Evolutionary conservation across 192 early-diverging fungal genomes (phyloP), one percentile per base, ranked within the genome.

Genomic region (Coemansia sp.): DNA sequence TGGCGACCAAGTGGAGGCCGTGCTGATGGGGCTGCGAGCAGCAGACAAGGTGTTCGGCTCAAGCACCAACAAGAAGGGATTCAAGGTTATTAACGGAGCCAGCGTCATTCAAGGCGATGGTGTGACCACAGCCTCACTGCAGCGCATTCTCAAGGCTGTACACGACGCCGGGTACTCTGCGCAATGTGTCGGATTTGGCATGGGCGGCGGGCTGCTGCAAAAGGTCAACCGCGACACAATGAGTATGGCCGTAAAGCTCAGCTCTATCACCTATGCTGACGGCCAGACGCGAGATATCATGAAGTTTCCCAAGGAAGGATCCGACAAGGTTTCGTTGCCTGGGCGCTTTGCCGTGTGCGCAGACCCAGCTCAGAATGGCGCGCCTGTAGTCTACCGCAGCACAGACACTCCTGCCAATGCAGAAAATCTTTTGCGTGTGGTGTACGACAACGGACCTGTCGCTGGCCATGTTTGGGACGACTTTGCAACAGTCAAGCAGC

Each of bases 101-200:
- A 77, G 83, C 52, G 84, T 94, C 29, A 88, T 94, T 58, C 92
- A 94, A 59, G 90, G 92, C 37, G 92, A 94, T 59, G 89, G 85
- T 21, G 84, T 94, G 17, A 84, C 74, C 13, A 74, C 78, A 32
- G 25, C 56, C 4, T 73, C 79, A 7, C 55, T 92, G 22, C 40
- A 45, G 13, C 43, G 21, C 0, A 90, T 94, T 30, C 62, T 89
- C 14, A 63, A 58, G 0, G 84, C 82, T 4, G 78, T 86, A 10
- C 32, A 70, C 30, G 63, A 64, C 2, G 86, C 78, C 0, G 86
- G 86, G 7, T 94, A 76, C 56, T 67, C 88, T 8, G 86, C 86
- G 32, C 81, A 88, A 42, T 85, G 83, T 53, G 84, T 88, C 14
- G 85, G 83, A 0, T 89, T 89, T 52, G 92, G 92, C 11, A 94